Conservation (phyloP, 2,329 filamentous ascomycete species). For the Cordyceps farinosa region DNA sequence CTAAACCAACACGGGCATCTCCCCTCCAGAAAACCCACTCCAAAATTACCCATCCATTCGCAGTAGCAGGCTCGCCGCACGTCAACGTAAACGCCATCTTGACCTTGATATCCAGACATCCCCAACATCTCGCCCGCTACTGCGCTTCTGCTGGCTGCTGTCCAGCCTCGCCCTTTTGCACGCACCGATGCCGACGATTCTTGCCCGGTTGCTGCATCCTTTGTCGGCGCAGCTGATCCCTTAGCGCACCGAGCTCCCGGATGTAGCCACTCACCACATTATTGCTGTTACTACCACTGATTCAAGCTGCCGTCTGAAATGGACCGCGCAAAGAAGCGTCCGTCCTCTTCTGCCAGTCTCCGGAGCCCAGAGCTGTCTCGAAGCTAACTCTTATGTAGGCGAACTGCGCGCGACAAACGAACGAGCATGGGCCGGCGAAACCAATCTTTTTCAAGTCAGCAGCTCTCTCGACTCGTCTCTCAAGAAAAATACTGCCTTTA, state of each 20-base stretch:
- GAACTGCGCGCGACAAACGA: conserved; percentile 87
- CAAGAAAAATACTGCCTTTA: conserved; percentile 98
- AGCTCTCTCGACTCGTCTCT: conserved; percentile 86
- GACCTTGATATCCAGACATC: conserved; percentile 6
- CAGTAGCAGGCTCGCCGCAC: background rate
- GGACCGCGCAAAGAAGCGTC: conserved; percentile 65
- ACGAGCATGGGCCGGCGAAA: conserved; percentile 83
- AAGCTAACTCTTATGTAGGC: conserved; percentile 49
- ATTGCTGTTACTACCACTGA: conserved; percentile 31
- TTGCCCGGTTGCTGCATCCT: conserved; percentile 33
- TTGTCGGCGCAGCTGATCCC: conserved; percentile 37
- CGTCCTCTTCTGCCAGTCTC: conserved; percentile 25
- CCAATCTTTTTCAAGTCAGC: conserved; percentile 77
- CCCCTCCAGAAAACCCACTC: conserved; percentile 16
- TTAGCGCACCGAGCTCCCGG: conserved; percentile 42
- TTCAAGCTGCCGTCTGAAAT: conserved; percentile 43
- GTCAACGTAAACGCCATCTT: conserved; percentile 5
- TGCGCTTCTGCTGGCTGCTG: conserved; percentile 17
- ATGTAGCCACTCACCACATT: conserved; percentile 42
- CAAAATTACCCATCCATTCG: conserved; percentile 9
- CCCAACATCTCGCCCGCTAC: background rate
- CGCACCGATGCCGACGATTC: conserved; percentile 39
- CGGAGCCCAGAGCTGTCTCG: background rate
- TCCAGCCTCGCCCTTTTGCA: conserved; percentile 27
- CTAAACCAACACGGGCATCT: conserved; percentile 16